These are phyloP conservation scores for Colletotrichum shisoi DNA, from an alignment of 2,329 filamentous ascomycete species.

Conservation along the genomic window DNA sequence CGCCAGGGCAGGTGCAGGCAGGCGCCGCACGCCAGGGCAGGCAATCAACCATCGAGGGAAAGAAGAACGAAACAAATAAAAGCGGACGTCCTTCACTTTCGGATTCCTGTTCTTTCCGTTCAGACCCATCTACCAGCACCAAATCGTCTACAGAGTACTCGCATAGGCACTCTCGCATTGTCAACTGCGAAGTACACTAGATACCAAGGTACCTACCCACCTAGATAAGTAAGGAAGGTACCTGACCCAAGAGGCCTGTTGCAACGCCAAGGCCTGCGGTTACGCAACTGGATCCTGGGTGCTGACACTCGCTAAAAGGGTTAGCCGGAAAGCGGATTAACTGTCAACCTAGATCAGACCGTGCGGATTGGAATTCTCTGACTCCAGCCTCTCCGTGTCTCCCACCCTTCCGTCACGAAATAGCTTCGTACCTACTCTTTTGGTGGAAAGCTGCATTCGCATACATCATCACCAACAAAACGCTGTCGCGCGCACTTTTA, in stretches of 20 bases:
- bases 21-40: neutral
- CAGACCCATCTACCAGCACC: neutral
- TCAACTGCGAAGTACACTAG: neutral
- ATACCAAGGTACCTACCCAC: neutral
- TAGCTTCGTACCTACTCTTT: slow-evolving; percentile 7
- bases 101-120: neutral
- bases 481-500: slow-evolving; percentile 37
- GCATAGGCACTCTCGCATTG: neutral
- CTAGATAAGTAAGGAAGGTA: neutral
- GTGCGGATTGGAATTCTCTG: slow-evolving; percentile 43
- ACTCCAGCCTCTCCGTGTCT: slow-evolving; percentile 41
- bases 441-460: slow-evolving; percentile 23
- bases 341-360: slow-evolving; percentile 41
- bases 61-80: slow-evolving; percentile 15
- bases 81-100: neutral
- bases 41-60: slow-evolving; percentile 6
- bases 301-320: slow-evolving; percentile 35
- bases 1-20: neutral
- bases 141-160: neutral
- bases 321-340: slow-evolving; percentile 39
- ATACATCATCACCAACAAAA: slow-evolving; percentile 32
- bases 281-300: slow-evolving; percentile 35
- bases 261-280: slow-evolving; percentile 25
- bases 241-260: slow-evolving; percentile 6
- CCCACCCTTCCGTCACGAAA: slow-evolving; percentile 28